A percentile compares a stretch with the other conserved stretches of the same genome.
phyloP scores from a whole-genome alignment of 495 filamentous ascomycete genomes.

The Trichoderma asperelloides region DNA sequence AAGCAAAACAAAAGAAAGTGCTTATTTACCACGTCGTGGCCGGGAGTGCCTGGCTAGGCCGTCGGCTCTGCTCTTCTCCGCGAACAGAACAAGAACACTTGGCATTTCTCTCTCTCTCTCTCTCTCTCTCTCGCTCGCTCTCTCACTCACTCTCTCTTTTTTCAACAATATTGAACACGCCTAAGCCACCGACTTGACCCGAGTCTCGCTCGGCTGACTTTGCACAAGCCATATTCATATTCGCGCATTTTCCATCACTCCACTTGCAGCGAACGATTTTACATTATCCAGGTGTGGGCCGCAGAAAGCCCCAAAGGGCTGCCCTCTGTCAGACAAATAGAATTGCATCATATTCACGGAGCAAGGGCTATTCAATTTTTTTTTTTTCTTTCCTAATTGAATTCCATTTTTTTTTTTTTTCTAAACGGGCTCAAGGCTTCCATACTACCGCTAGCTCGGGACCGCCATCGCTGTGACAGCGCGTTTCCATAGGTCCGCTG shows the following conservation, averaged over 20 bases:
- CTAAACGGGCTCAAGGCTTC: not conserved
- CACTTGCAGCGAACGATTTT: not conserved
- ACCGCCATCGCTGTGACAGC: not conserved
- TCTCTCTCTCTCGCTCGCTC: not conserved
- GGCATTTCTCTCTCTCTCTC: not conserved
- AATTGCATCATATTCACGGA: not conserved
- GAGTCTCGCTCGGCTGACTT: not conserved
- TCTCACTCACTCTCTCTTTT: not conserved
- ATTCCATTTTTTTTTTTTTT: not conserved
- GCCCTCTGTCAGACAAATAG: not conserved
- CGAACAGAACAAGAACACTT: not conserved
- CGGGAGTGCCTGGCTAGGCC: no score
- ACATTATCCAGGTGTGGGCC: not conserved
- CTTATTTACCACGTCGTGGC: not conserved
- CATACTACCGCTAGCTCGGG: not conserved
- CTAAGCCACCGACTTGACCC: not conserved
- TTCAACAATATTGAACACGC: not conserved
- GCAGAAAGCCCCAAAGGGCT: not conserved
- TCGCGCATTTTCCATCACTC: slow-evolving; percentile 1
- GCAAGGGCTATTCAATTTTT: not conserved
- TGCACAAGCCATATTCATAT: not conserved
- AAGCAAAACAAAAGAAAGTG: not conserved
- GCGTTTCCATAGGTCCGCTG: slow-evolving; percentile 3
- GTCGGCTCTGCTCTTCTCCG: not conserved
- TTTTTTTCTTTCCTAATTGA: not conserved